Percentiles rank a stretch among this genome's conserved stretches.
Conservation (phyloP, 2,329 filamentous ascomycete genomes). For the Hymenoscyphus scutula region DNA sequence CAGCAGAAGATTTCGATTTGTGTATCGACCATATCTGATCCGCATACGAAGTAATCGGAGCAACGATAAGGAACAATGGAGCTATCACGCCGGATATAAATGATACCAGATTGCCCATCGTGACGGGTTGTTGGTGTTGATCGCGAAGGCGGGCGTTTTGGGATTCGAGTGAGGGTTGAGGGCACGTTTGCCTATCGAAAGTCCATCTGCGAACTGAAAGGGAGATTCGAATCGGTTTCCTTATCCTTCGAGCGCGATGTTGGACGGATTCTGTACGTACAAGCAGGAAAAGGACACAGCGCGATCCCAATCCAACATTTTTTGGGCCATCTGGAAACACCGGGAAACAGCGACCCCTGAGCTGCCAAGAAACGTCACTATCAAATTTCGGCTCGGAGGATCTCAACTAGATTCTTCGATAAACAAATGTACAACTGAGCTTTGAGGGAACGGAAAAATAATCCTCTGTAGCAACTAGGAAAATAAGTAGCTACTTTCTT, state of each 20-base stretch:
- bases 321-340: not conserved
- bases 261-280: not conserved
- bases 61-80: slow-evolving; percentile 61
- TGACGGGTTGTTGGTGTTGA: slow-evolving; percentile 16
- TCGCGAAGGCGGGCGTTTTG: not conserved
- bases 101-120: slow-evolving; percentile 32
- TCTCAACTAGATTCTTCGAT: not conserved
- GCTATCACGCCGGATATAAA: slow-evolving; percentile 54
- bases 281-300: slow-evolving; percentile 2
- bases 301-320: not conserved
- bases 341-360: not conserved
- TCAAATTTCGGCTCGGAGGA: not conserved
- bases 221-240: not conserved
- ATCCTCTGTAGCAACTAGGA: too few species aligned
- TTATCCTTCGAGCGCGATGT: not conserved
- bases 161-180: not conserved
- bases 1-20: slow-evolving; percentile 60
- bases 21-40: slow-evolving; percentile 67
- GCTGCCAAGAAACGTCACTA: not conserved
- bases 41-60: slow-evolving; percentile 62
- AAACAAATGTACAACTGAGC: not conserved
- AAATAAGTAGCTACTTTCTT: too few species aligned
- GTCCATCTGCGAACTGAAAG: slow-evolving; percentile 5
- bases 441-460: too few species aligned
- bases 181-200: slow-evolving; percentile 5